Conservation (phyloP, 352 stramenopile genomes). For the Saprolegnia diclina region DNA sequence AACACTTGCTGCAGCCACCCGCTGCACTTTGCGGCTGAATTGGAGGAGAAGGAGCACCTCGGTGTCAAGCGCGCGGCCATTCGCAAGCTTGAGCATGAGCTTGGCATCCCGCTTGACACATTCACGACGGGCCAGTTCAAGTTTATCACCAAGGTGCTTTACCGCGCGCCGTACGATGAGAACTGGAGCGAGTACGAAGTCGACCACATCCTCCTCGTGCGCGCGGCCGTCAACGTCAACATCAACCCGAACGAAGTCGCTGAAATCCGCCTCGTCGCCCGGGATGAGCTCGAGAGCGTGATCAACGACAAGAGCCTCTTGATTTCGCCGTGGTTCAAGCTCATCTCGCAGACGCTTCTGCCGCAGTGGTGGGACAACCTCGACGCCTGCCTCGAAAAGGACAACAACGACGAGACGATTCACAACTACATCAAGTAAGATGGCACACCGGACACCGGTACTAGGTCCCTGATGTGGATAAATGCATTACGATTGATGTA, state of each 20-base stretch:
- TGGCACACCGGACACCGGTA: background rate
- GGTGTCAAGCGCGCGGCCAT: conserved; percentile 92
- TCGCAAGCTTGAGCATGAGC: conserved; percentile 97
- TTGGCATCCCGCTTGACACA: conserved; percentile 89
- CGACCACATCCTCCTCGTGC: conserved; percentile 96
- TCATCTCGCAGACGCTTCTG: conserved; percentile 65
- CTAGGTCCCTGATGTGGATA: background rate
- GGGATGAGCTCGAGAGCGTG: conserved; percentile 45
- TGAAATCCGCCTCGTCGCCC: conserved; percentile 84
- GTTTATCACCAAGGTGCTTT: conserved; percentile 97
- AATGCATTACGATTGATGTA: background rate
- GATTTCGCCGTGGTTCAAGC: conserved; percentile 80
- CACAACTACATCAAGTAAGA: conserved; percentile 25
- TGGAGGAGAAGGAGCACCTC: conserved; percentile 61
- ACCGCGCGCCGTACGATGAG: conserved; percentile 77
- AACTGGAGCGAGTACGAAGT: conserved; percentile 98
- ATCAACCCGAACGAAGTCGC: conserved; percentile 93
- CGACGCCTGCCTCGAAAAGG: conserved; percentile 46
- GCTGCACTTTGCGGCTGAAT: conserved; percentile 88
- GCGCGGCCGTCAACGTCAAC: conserved; percentile 68
- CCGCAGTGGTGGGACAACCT: conserved; percentile 70
- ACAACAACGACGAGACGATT: conserved; percentile 17
- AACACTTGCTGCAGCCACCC: conserved; percentile 99
- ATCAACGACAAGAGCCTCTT: conserved; percentile 50
- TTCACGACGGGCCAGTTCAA: conserved; percentile 87